A percentile compares a stretch with the other conserved stretches of the same genome.
These are phyloP conservation scores for Metschnikowia kofuensis DNA, from an alignment of 805 yeast species.

Conservation along the genomic window DNA sequence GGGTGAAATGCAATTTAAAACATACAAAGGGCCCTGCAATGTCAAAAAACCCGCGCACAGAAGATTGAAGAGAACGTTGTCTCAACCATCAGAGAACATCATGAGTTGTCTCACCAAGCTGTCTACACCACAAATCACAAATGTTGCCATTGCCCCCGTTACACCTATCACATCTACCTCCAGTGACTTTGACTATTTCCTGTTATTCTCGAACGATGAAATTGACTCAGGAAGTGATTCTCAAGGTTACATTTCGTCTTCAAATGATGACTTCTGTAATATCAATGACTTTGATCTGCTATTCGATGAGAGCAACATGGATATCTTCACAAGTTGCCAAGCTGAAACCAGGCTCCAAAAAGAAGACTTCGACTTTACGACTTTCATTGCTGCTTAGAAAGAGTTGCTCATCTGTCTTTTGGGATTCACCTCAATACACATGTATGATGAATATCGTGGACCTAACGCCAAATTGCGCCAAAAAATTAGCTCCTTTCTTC, in stretches of 20 bases:
- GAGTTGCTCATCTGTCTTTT: no score
- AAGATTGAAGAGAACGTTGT: constrained; percentile 6
- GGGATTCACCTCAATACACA: no score
- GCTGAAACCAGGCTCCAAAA: constrained; percentile 13
- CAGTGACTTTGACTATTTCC: constrained; percentile 15
- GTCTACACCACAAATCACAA: not conserved
- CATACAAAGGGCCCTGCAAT: constrained; percentile 28
- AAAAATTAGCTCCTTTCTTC: no score
- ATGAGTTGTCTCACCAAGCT: not conserved
- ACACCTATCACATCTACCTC: not conserved
- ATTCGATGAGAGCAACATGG: constrained; percentile 14
- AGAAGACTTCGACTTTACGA: constrained; percentile 25
- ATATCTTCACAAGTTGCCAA: constrained; percentile 3
- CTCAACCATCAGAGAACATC: constrained; percentile 7
- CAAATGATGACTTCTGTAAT: constrained; percentile 7
- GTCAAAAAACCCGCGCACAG: constrained; percentile 17
- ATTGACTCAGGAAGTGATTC: not conserved
- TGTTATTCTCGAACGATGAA: constrained; percentile 6
- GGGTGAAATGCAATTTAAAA: constrained; percentile 27
- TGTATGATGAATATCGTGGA: no score
- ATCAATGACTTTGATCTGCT: constrained; percentile 7
- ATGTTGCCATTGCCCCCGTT: not conserved
- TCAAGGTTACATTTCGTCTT: constrained; percentile 2
- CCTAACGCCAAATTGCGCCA: no score
- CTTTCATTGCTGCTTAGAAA: not conserved